These are phyloP conservation scores for Crithidia mellificae DNA, from an alignment of 208 protist species.

Conservation along the genomic window DNA sequence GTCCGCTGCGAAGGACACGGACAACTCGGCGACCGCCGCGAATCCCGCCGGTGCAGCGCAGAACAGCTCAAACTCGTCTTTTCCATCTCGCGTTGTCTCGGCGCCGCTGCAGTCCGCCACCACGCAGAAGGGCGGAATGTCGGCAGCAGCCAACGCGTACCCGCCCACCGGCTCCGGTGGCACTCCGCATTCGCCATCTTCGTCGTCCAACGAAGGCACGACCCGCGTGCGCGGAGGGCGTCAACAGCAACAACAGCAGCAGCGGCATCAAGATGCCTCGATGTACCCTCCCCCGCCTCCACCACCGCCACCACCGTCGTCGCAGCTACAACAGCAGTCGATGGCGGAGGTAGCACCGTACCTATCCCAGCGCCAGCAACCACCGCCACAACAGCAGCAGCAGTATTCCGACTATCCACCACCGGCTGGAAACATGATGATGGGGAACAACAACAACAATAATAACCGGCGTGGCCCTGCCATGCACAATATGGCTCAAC, in stretches of 20 bases:
- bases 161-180: not conserved
- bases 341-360: not conserved
- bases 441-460: not conserved
- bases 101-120: constrained; percentile 9
- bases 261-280: not conserved
- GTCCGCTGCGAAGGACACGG: not conserved
- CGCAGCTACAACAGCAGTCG: constrained; percentile 12
- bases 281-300: not conserved
- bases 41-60: not conserved
- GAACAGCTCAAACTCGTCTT: not conserved
- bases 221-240: not conserved
- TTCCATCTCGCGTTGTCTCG: constrained; percentile 4
- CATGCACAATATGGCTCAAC: not conserved
- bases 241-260: not conserved
- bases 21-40: not conserved
- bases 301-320: not conserved
- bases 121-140: not conserved
- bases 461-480: not conserved
- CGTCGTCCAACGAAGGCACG: not conserved
- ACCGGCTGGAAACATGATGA: not conserved
- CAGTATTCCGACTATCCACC: not conserved
- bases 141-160: not conserved
- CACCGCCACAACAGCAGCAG: not conserved
- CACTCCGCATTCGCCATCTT: not conserved
- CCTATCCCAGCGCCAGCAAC: not conserved